A percentile compares a stretch with the other conserved stretches of the same genome.
These are phyloP conservation scores for Phyllosticta citribraziliensis DNA, from an alignment of 2,329 filamentous ascomycete species.

Conservation along the genomic window DNA sequence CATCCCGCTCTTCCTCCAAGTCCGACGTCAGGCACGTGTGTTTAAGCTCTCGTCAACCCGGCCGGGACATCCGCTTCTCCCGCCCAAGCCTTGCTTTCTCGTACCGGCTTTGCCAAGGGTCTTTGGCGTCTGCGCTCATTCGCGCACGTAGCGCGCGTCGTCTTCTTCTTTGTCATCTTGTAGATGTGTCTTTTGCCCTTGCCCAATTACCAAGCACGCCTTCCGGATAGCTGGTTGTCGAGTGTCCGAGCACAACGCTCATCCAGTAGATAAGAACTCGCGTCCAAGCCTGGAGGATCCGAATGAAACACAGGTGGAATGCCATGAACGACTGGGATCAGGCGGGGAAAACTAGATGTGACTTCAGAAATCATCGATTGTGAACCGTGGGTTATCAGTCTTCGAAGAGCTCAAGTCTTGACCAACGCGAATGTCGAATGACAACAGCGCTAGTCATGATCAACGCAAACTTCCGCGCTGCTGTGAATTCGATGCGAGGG, in stretches of 20 bases:
- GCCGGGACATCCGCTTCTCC: neutral
- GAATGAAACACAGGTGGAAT: neutral
- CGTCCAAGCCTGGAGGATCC: neutral
- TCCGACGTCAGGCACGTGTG: neutral
- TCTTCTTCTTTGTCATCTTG: neutral
- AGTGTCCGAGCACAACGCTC: neutral
- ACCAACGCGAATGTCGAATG: neutral
- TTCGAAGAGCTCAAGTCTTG: neutral
- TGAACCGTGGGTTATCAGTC: neutral
- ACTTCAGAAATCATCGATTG: neutral
- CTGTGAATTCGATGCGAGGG: neutral
- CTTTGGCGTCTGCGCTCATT: neutral
- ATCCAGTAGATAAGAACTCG: neutral
- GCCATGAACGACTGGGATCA: neutral
- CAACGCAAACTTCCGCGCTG: neutral
- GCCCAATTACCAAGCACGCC: neutral
- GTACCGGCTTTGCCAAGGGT: neutral
- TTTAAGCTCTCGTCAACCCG: neutral
- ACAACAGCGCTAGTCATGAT: neutral
- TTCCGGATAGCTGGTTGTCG: neutral
- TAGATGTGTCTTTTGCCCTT: neutral
- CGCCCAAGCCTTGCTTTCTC: neutral
- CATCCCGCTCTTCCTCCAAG: neutral
- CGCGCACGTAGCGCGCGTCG: neutral
- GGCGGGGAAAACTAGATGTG: neutral